Base-by-base conservation (phyloP, 2,329 filamentous ascomycete genomes). In the Penicillium sp. region DNA sequence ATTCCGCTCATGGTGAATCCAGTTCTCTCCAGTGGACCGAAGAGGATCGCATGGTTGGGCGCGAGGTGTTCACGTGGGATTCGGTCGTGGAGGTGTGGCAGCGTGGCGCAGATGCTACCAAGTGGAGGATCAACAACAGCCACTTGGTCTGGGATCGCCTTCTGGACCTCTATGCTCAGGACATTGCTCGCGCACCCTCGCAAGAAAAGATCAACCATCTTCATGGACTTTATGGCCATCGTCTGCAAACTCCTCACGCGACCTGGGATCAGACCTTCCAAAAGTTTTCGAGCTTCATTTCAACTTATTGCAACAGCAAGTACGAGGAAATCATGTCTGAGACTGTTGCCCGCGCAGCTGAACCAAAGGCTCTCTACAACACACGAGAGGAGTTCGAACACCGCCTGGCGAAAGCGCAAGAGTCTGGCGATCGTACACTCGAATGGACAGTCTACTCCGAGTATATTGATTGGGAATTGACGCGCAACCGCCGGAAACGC, bases 381-480 rank as follows among this genome's bases (percentile, higher is more conserved):
- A 66, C 76, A 17, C 78, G 81, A 31, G 77, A 79, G 51, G 64
- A 72, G 19, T 74, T 77, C 51, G 81, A 84, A 60, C 68, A 74
- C 47, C 72, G 73, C 38, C 61, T 84, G 26, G 71, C 73, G 41
- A 72, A 75, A 45, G 77, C 78, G 1, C 64, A 72, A 26, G 71
- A 77, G 38, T 67, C 72, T n/a, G 72, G 72, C 31, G 79, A 84
- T 55, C 70, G 66, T 48, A 65, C 67, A n/a, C 68, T 71, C 8
- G 76, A 82, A 53, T 80, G 78, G 66, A 66, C 68, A 19, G 69
- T 74, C 3, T 78, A 78, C 54, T 69, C 68, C 4, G 80, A 85
- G 48, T 98, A 98, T 61, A 74, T 97, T 17, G 83, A 87, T 47
- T 96, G 88, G 86, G 93, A 98, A 72, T 78, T 84, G 61, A 74